Evolutionary conservation across 148 eudicot species (phyloP), one percentile per base, ranked within the genome.

Genomic region (Chenopodium suecicum): DNA sequence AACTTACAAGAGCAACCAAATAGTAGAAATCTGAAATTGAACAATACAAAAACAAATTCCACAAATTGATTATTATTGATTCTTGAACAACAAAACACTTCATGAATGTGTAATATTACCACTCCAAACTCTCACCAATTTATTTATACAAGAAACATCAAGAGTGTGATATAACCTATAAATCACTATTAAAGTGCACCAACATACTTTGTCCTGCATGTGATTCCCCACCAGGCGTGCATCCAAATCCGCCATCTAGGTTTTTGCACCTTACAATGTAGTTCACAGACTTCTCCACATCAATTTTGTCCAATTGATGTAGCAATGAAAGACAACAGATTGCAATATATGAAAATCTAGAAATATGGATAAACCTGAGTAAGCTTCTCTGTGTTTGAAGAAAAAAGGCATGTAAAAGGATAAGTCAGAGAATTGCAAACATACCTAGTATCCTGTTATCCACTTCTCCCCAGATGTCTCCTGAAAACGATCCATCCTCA

Each of bases 401-500:
- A 41, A 47, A 34, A 83, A 70, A 70, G 74, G 47, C 62, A 58
- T 11, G 2, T 37, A 65, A 29, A 73, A 84, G 73, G 58, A 46
- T 22, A 41, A 25, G 34, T 63, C 2, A 70, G 71, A 70, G 66
- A 63, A 77, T 63, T 34, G 62, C 7, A 77, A 56, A 23, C 75
- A 75, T 3, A 93, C 98, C 97, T 85, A 27, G 29, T 27, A 27
- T 27, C 29, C 1, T 27, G 73, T 98, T 94, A 85, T 96, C 99
- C 80, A 92, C 83, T 88, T 96, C 99, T 80, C 98, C 99, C 99
- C 98, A 94, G 22, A 91, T 90, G 85, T 96, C 99, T 74, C 99
- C 99, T 58, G 97, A 86, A 85, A 96, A 92, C 46, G 99, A 96
- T 65, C 99, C 99, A 88, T 96, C 98, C 86, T 91, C 97, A 80